A percentile compares a stretch with the other conserved stretches of the same genome.
phyloP scores from a whole-genome alignment of 2,329 filamentous ascomycete species.

The Pseudopyricularia cyperi region DNA sequence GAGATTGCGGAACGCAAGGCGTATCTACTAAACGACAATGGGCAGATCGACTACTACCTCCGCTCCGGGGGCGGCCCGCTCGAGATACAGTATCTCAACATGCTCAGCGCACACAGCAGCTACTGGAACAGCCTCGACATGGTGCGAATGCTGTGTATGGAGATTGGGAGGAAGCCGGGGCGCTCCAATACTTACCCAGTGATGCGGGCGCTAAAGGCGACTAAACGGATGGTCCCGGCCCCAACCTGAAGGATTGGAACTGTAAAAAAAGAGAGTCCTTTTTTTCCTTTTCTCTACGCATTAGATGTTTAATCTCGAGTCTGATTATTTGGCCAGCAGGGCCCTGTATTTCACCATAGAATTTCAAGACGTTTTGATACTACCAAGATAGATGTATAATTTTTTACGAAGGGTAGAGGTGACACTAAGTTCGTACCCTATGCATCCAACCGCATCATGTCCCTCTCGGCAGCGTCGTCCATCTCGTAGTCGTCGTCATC shows the following conservation, averaged over 20 bases:
- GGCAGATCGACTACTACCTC: conserved; percentile 85
- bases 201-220: conserved; percentile 45
- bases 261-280: too few relatives aligned
- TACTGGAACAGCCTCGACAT: conserved; percentile 88
- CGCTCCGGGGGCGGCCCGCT: conserved; percentile 73
- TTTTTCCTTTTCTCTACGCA: neutral
- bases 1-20: conserved; percentile 86
- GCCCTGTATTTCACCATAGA: neutral
- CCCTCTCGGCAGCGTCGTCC: conserved; percentile 31
- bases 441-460: conserved; percentile 18
- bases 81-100: conserved; percentile 93
- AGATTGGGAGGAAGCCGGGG: conserved; percentile 67
- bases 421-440: too few relatives aligned
- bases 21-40: conserved; percentile 84
- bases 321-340: neutral
- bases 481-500: conserved; percentile 32
- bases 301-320: neutral
- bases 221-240: conserved; percentile 19
- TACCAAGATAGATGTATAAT: neutral
- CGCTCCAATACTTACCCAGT: conserved; percentile 42
- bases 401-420: too few relatives aligned
- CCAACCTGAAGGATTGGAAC: neutral
- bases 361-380: neutral
- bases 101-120: conserved; percentile 88
- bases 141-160: conserved; percentile 77